phyloP scores from a whole-genome alignment of 768 basidiomycete species.

The Termitomyces sp. region DNA sequence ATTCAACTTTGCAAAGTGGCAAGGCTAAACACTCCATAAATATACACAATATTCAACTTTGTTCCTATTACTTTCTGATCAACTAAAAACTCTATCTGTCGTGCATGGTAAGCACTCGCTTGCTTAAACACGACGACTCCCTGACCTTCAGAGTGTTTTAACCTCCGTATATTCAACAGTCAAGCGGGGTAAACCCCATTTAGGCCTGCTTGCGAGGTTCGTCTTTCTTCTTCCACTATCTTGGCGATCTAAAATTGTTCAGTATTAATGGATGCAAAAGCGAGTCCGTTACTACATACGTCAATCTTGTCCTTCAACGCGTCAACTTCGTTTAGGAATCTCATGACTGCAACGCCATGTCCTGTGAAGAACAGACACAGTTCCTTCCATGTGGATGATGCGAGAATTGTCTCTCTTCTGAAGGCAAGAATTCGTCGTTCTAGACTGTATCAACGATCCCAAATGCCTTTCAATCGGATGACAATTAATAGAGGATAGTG shows the following conservation, averaged over 20 bases:
- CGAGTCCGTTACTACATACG: not conserved
- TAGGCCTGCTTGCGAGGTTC: not conserved
- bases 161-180: too few relatives aligned
- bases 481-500: not conserved
- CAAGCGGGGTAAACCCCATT: not conserved
- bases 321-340: not conserved
- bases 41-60: too few relatives aligned
- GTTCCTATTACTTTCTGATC: too few relatives aligned
- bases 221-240: not conserved
- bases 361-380: not conserved
- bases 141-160: too few relatives aligned
- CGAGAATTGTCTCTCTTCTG: not conserved
- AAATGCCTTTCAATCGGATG: not conserved
- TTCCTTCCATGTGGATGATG: not conserved
- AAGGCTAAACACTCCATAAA: too few relatives aligned
- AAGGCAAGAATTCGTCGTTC: not conserved
- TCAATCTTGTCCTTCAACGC: not conserved
- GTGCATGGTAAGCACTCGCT: too few relatives aligned
- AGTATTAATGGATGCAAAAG: too few relatives aligned
- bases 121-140: too few relatives aligned
- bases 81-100: too few relatives aligned
- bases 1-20: too few relatives aligned
- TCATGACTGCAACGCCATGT: not conserved
- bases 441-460: not conserved
- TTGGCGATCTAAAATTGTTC: not conserved